These are phyloP conservation scores for Cryptococcus sp. DNA, from an alignment of 1,284 basidiomycete genomes.

Conservation along the genomic window DNA sequence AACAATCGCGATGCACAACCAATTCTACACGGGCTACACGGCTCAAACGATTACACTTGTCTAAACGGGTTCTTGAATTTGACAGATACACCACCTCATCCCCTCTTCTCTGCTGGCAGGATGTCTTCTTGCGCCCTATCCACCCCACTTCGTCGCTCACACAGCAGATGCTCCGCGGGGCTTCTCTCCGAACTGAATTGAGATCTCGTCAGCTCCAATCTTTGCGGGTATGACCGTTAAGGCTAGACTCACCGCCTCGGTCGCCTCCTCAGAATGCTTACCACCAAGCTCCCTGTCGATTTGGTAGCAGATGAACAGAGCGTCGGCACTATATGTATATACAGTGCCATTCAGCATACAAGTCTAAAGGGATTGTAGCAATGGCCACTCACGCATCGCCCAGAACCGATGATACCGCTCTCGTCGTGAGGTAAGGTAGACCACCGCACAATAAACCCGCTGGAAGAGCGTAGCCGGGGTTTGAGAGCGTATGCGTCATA, in stretches of 20 bases:
- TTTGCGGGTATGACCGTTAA: too few species aligned
- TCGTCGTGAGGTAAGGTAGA: conserved; percentile 75
- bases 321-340: conserved; percentile 60
- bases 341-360: conserved; percentile 6
- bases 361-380: background rate
- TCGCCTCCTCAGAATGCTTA: conserved; percentile 66
- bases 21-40: too few species aligned
- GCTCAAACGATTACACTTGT: too few species aligned
- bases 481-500: conserved; percentile 76
- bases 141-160: background rate
- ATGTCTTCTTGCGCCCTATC: background rate
- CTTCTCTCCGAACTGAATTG: conserved; percentile 8
- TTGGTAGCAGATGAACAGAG: conserved; percentile 83
- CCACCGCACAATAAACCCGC: conserved; percentile 75
- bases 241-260: conserved; percentile 63
- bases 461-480: conserved; percentile 73
- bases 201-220: background rate
- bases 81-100: too few species aligned
- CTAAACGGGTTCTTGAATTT: too few species aligned
- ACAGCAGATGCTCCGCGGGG: conserved; percentile 2
- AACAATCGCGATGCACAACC: too few species aligned
- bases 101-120: too few species aligned
- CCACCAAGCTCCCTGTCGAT: conserved; percentile 76
- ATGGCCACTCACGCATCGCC: conserved; percentile 65
- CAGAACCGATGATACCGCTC: conserved; percentile 79